Conservation (phyloP, 1,139 yeast genomes). For the Magnusiomyces suaveolens region DNA sequence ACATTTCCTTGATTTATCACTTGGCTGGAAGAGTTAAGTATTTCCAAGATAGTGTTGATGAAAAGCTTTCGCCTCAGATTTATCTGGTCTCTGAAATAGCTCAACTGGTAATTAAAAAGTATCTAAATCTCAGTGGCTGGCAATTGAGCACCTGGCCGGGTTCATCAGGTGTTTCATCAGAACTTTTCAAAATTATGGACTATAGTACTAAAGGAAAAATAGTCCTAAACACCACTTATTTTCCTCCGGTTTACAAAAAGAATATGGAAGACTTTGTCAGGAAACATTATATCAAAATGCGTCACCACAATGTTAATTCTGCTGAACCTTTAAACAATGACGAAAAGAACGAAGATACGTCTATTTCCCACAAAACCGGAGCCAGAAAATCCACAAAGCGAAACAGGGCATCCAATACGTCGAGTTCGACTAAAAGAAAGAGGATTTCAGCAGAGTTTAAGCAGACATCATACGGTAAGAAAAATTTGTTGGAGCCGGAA, state of each 20-base stretch:
- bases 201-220: slow-evolving; percentile 22
- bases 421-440: too few species aligned
- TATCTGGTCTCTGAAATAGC: slow-evolving; percentile 67
- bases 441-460: too few species aligned
- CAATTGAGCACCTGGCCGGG: slow-evolving; percentile 75
- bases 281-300: slow-evolving; percentile 9
- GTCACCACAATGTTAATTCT: slow-evolving; percentile 8
- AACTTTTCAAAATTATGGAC: slow-evolving; percentile 51
- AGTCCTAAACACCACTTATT: slow-evolving; percentile 36
- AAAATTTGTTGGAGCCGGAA: too few species aligned
- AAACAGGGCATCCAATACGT: too few species aligned
- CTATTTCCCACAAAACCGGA: too few species aligned
- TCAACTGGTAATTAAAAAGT: slow-evolving; percentile 52
- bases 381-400: too few species aligned
- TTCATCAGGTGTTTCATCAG: slow-evolving; percentile 55
- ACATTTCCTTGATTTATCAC: slow-evolving; percentile 64
- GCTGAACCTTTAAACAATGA: too few species aligned
- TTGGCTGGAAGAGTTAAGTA: slow-evolving; percentile 74
- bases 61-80: slow-evolving; percentile 34
- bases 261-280: slow-evolving; percentile 19
- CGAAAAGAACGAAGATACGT: too few species aligned
- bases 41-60: slow-evolving; percentile 47
- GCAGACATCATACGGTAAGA: too few species aligned
- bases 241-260: slow-evolving; percentile 35
- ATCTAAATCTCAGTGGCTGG: slow-evolving; percentile 56